A percentile compares a stretch with the other conserved stretches of the same genome.
These are phyloP conservation scores for Globisporangium splendens DNA, from an alignment of 352 stramenopile species.

Conservation along the genomic window DNA sequence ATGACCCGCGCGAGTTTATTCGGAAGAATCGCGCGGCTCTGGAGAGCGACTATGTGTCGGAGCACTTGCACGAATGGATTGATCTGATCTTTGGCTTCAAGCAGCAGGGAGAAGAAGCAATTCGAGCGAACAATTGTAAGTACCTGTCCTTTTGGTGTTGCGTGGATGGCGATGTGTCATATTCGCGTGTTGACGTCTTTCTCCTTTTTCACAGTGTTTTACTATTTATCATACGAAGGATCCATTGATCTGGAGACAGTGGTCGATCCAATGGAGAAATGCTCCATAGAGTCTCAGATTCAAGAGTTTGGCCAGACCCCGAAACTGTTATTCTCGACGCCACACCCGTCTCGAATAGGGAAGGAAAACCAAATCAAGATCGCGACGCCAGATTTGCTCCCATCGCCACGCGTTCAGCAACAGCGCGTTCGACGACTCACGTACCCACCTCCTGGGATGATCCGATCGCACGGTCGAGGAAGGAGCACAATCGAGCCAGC, in stretches of 20 bases:
- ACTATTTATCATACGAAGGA: conserved; percentile 88
- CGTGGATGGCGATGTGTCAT: background rate
- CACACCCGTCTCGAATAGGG: conserved; percentile 68
- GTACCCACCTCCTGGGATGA: conserved; percentile 12
- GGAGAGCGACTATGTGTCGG: conserved; percentile 94
- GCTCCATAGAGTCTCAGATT: conserved; percentile 92
- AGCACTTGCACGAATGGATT: conserved; percentile 97
- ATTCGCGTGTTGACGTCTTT: background rate
- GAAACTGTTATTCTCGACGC: conserved; percentile 63
- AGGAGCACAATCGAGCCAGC: conserved; percentile 23
- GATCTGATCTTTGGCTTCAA: conserved; percentile 98
- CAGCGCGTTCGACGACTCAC: conserved; percentile 18
- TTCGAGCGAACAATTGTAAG: conserved; percentile 73
- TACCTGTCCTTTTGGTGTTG: background rate
- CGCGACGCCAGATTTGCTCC: conserved; percentile 36
- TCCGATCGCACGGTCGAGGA: conserved; percentile 7
- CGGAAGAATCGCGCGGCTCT: conserved; percentile 93
- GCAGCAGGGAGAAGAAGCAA: conserved; percentile 88
- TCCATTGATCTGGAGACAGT: conserved; percentile 84
- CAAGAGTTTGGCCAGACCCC: conserved; percentile 92
- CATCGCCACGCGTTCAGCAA: conserved; percentile 27
- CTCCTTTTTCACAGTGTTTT: conserved; percentile 61
- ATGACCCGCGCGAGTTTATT: conserved; percentile 74
- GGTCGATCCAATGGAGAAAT: conserved; percentile 89
- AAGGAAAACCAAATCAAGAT: conserved; percentile 51